These are phyloP conservation scores for Fusarium concolor DNA, from an alignment of 2,329 filamentous ascomycete species.

Conservation along the genomic window DNA sequence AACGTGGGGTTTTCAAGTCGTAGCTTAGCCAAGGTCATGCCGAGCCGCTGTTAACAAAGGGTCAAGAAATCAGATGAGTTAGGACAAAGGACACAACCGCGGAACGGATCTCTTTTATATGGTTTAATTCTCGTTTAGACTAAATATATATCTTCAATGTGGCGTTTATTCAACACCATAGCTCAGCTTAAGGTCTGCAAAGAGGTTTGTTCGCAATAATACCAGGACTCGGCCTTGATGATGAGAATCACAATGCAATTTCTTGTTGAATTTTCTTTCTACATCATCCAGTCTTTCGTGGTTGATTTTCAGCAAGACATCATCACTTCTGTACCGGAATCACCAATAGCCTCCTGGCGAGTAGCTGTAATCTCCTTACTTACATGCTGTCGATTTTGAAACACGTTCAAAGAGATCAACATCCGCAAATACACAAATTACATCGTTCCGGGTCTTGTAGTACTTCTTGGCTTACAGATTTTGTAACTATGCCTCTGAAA, in stretches of 20 bases:
- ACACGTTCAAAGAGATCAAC: background rate
- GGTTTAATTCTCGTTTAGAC: background rate
- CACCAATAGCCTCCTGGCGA: too few relatives aligned
- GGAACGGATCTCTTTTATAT: background rate
- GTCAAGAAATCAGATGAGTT: background rate
- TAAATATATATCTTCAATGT: background rate
- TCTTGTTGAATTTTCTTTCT: background rate
- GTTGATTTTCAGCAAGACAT: background rate
- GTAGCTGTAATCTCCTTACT: background rate
- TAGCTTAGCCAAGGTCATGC: constrained; percentile 2
- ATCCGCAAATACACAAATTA: too few relatives aligned
- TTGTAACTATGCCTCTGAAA: too few relatives aligned
- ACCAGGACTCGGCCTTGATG: too few relatives aligned
- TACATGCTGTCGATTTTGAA: background rate
- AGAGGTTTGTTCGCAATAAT: background rate
- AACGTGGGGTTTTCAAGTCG: background rate
- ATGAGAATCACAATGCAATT: background rate
- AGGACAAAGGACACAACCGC: background rate
- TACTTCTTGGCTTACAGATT: too few relatives aligned
- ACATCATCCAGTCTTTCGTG: background rate
- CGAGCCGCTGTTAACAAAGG: background rate
- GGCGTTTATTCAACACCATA: background rate
- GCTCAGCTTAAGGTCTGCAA: background rate
- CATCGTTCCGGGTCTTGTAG: too few relatives aligned
- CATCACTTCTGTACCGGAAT: too few relatives aligned